Conservation (phyloP, 2,329 filamentous ascomycete species). For the Reticulascus tulasneorum region DNA sequence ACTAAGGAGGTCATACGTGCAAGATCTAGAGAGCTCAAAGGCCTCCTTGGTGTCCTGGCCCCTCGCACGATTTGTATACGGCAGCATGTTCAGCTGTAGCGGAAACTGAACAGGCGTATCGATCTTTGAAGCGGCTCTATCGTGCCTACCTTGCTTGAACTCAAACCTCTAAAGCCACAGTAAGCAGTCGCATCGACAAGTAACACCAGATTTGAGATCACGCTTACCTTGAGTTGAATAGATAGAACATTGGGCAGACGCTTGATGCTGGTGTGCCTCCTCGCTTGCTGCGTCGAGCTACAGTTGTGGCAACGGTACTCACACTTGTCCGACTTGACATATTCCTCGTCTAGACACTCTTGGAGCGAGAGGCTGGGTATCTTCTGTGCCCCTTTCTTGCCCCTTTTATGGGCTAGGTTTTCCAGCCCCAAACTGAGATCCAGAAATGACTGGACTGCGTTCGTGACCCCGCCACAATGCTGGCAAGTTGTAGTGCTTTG, state of each 20-base stretch:
- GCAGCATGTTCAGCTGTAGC: slow-evolving; percentile 81
- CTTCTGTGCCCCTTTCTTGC: slow-evolving; percentile 49
- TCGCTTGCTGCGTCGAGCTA: slow-evolving; percentile 70
- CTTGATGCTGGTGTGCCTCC: slow-evolving; percentile 80
- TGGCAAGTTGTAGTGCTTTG: slow-evolving; percentile 89
- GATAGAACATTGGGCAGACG: slow-evolving; percentile 83
- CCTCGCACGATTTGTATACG: slow-evolving; percentile 72
- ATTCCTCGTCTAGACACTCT: slow-evolving; percentile 79
- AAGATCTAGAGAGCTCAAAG: slow-evolving; percentile 57
- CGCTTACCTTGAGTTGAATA: slow-evolving; percentile 80
- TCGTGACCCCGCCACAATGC: slow-evolving; percentile 77
- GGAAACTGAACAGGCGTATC: slow-evolving; percentile 84
- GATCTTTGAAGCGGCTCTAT: slow-evolving; percentile 77
- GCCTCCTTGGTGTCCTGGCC: slow-evolving; percentile 45
- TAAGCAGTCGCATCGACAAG: slow-evolving; percentile 4
- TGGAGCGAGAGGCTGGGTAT: slow-evolving; percentile 53
- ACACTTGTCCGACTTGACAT: slow-evolving; percentile 81
- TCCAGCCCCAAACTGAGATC: slow-evolving; percentile 89
- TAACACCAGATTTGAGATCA: background rate
- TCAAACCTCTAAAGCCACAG: slow-evolving; percentile 57
- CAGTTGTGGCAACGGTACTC: slow-evolving; percentile 86
- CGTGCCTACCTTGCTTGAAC: slow-evolving; percentile 61
- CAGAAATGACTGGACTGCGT: slow-evolving; percentile 82
- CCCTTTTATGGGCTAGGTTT: slow-evolving; percentile 62
- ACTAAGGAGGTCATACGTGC: slow-evolving; percentile 81